Base-by-base conservation (phyloP, 805 yeast species). In the Maudiozyma pseudohumilis region DNA sequence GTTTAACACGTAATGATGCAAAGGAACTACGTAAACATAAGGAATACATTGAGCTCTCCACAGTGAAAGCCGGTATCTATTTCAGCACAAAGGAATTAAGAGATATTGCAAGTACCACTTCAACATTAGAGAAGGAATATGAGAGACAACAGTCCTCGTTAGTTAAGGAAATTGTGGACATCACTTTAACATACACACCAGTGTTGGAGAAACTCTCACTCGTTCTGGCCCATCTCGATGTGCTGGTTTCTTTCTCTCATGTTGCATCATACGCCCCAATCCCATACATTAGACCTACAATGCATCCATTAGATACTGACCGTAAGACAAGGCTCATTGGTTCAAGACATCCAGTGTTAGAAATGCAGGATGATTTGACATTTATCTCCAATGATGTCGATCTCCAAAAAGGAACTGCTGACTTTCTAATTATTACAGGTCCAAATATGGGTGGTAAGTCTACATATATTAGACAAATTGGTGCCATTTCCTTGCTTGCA, bases 381-480 rank as follows among this genome's bases (percentile, higher is more conserved):
- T 92, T 92, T 52, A 89, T 92, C 43, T 76, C 96, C 3, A 92
- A 92, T 58, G 96, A 92, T 55, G 82, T 87, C n/a, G 59, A 65
- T 9, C 64, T 92, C 39, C 63, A 68, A 11, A 74, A 75, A 34
- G 72, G 66, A 12, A 56, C 60, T 4, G 65, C 74, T 11, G 87
- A 84, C 41, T 89, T 92, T 50, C 67, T 76, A 6, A 81, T 92
- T 16, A 85, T 92, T 19, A 88, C 96, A 0, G 96, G 96, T 24
- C 96, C 96, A 26, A 88, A 88, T 56, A 88, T 88, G 96, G 96
- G 96, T 44, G 96, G 96, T 55, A 88, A 88, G 58, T 86, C 95
- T 0, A 88, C 96, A 0, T 88, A 83, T 56, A 86, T 88, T 35
- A 70, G 96, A 45, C 95, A 88, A 51, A 69, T 84, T 34, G 96